Base-by-base conservation (phyloP, 805 yeast species). In the Huiozyma naganishii region DNA sequence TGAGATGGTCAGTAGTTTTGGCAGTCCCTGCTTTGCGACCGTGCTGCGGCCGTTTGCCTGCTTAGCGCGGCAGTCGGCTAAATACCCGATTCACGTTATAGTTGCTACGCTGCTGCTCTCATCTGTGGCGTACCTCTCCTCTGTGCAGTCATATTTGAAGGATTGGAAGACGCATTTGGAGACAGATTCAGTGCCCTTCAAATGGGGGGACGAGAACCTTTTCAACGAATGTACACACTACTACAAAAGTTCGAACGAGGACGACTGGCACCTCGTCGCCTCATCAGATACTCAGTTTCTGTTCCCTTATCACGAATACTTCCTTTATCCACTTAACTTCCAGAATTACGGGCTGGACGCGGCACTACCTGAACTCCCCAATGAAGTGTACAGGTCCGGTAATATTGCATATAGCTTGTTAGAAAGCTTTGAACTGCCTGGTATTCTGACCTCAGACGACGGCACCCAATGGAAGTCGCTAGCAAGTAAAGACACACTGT, bases 41-140 rank as follows among this genome's bases (percentile, higher is more conserved):
- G 4, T 17, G 23, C 23, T 17, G 23, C 23, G 54, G 9, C 53
- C 55, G n/a, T 52, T 77, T 43, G 82, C 84, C 37, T 67, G 67
- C 45, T 44, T 67, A 35, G 71, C 77, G 7, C 66, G 61, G 43
- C 58, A 72, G 12, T 77, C 90, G 40, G 92, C 95, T 10, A 74
- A 76, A 46, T 74, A 80, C 58, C 98, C 98, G 10, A 84, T 90
- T 50, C 97, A 89, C 62, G 75, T 87, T 41, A 78, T 90, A 41
- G 76, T 87, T 37, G 55, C 77, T 44, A 74, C 87, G 5, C 72
- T 92, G 11, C 64, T 89, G 39, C 59, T 86, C 37, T 94, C 95
- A 2, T 80, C 95, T 2, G 65, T 84, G 41, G 82, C 90, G 6
- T 90, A 89, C 60, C 70, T 89, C 46, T 73, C 89, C 3, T 73